phyloP scores from a whole-genome alignment of 164 flowering plant genomes.

The Euptelea pleiosperma region DNA sequence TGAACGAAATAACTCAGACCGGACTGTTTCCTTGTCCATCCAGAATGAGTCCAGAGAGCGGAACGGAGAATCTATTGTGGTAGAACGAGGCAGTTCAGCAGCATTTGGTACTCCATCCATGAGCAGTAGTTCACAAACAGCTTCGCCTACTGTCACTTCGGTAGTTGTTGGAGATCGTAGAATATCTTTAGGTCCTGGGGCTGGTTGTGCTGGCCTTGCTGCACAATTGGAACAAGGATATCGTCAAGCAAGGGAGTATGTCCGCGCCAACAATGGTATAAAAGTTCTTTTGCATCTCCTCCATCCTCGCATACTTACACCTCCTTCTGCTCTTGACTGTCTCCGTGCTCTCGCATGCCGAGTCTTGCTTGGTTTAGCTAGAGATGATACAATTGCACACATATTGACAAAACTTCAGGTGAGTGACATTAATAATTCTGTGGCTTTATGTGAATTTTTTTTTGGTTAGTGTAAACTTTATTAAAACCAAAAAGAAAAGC shows the following conservation, averaged over 20 bases:
- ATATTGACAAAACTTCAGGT: constrained; percentile 97
- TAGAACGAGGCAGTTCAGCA: constrained; percentile 41
- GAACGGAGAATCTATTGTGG: constrained; percentile 49
- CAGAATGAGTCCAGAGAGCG: constrained; percentile 53
- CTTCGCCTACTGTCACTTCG: constrained; percentile 44
- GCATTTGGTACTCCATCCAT: constrained; percentile 20
- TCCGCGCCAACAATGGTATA: constrained; percentile 93
- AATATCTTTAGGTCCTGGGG: constrained; percentile 81
- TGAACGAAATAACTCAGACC: constrained; percentile 47
- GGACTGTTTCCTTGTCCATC: constrained; percentile 29
- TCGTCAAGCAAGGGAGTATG: constrained; percentile 91
- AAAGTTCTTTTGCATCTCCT: constrained; percentile 93
- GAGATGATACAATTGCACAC: constrained; percentile 95
- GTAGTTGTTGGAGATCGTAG: constrained; percentile 92
- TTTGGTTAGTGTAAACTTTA: no score
- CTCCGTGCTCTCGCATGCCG: constrained; percentile 97
- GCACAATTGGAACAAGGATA: constrained; percentile 88
- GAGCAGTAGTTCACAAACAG: constrained; percentile 35
- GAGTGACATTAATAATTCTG: neutral
- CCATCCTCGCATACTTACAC: constrained; percentile 72
- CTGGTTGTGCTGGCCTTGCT: constrained; percentile 96
- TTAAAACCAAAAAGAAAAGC: no score
- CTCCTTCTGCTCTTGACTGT: constrained; percentile 84
- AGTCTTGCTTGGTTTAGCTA: constrained; percentile 93
- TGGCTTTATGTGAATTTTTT: neutral